Percentiles rank a stretch among this genome's conserved stretches.
Evolutionary conservation across 1,284 basidiomycete species (phyloP).

Genomic region (Leccinum subrobustum): DNA sequence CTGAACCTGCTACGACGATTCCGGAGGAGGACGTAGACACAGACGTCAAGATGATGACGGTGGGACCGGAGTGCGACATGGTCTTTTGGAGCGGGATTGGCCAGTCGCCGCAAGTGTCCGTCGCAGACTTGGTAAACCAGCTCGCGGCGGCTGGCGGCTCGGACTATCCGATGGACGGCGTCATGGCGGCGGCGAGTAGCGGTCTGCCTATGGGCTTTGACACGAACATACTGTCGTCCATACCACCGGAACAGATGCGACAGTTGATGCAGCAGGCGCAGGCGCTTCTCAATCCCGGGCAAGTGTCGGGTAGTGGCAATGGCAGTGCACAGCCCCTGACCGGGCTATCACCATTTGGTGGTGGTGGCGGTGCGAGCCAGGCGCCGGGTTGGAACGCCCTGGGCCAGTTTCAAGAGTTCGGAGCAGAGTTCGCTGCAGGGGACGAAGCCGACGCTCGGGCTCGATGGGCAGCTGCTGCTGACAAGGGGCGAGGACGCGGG

Average conservation of each 20-base stretch:
- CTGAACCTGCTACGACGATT: conserved; percentile 59
- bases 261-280: conserved; percentile 58
- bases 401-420: conserved; percentile 37
- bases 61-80: conserved; percentile 64
- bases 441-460: conserved; percentile 41
- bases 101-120: conserved; percentile 43
- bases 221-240: conserved; percentile 40
- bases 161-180: conserved; percentile 26
- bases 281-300: conserved; percentile 30
- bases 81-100: conserved; percentile 55
- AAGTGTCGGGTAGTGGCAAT: conserved; percentile 21
- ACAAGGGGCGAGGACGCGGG: conserved; percentile 40
- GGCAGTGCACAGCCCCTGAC: conserved; percentile 18
- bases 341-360: conserved; percentile 22
- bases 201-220: conserved; percentile 31
- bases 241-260: conserved; percentile 58
- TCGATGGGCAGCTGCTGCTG: conserved; percentile 38
- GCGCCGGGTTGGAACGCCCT: conserved; percentile 28
- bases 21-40: conserved; percentile 67
- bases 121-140: conserved; percentile 69
- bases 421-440: conserved; percentile 24
- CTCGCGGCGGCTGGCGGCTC: conserved; percentile 47
- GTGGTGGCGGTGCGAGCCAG: conserved; percentile 25
- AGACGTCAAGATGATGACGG: conserved; percentile 60
- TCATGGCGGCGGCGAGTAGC: not conserved